Conservation (phyloP, 1,284 basidiomycete species). For the Cutaneotrichosporon sp. region DNA sequence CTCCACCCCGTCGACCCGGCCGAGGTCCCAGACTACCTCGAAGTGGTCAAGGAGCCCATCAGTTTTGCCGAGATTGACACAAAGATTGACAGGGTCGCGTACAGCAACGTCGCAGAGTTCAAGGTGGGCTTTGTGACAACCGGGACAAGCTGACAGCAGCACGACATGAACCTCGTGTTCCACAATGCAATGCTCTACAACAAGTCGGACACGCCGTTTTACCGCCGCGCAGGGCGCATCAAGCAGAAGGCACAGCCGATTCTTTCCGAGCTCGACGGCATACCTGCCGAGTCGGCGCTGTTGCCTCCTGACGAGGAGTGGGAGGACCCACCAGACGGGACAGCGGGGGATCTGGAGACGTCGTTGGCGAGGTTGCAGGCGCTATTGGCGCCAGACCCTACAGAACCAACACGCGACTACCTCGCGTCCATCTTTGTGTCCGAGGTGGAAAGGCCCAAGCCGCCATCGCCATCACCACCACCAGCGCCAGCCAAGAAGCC, state of each 20-base stretch:
- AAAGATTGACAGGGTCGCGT: slow-evolving; percentile 71
- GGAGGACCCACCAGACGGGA: neutral
- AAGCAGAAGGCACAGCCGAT: slow-evolving; percentile 58
- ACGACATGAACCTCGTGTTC: slow-evolving; percentile 74
- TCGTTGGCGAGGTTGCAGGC: slow-evolving; percentile 48
- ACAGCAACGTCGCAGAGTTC: slow-evolving; percentile 70
- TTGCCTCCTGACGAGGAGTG: neutral
- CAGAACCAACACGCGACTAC: slow-evolving; percentile 52
- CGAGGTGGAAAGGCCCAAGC: slow-evolving; percentile 60
- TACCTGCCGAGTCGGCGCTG: slow-evolving; percentile 16
- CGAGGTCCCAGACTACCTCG: slow-evolving; percentile 88
- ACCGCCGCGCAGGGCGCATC: slow-evolving; percentile 68
- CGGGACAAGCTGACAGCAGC: slow-evolving; percentile 49
- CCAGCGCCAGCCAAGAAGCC: slow-evolving; percentile 39
- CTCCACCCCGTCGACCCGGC: slow-evolving; percentile 69
- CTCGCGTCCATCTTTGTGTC: slow-evolving; percentile 64
- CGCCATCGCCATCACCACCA: slow-evolving; percentile 52
- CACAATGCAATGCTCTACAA: slow-evolving; percentile 88
- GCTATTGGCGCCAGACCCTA: slow-evolving; percentile 16
- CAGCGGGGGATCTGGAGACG: slow-evolving; percentile 67
- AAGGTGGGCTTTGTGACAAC: slow-evolving; percentile 53
- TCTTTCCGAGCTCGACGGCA: slow-evolving; percentile 57
- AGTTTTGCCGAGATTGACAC: slow-evolving; percentile 75
- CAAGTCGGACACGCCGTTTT: slow-evolving; percentile 63
- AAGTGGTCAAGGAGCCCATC: slow-evolving; percentile 82